These are phyloP conservation scores for Pythium plurisporium DNA, from an alignment of 352 stramenopile species.

Conservation along the genomic window DNA sequence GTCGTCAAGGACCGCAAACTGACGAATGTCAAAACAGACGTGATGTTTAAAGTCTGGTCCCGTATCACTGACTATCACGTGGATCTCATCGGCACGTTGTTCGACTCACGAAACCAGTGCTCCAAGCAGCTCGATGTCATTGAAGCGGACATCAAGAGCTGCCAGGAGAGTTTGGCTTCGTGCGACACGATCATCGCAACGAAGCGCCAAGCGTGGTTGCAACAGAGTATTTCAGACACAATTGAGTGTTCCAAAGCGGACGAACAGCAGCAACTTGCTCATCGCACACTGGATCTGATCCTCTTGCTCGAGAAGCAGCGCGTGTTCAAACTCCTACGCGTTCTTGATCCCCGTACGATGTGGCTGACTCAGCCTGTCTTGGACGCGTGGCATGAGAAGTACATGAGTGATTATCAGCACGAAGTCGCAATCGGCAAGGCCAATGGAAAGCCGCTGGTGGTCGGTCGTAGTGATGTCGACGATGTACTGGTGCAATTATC, in stretches of 20 bases:
- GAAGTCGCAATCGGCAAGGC: background rate
- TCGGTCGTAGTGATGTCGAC: constrained; percentile 13
- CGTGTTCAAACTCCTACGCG: constrained; percentile 23
- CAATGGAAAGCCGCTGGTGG: background rate
- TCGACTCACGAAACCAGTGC: constrained; percentile 23
- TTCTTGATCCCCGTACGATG: constrained; percentile 21
- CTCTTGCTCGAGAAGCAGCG: constrained; percentile 20
- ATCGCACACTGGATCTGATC: constrained; percentile 22
- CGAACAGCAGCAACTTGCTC: constrained; percentile 24
- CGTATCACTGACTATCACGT: constrained; percentile 32
- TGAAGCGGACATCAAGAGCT: constrained; percentile 18
- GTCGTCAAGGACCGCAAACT: constrained; percentile 19
- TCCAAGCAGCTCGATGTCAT: constrained; percentile 22
- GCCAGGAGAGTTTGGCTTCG: constrained; percentile 6
- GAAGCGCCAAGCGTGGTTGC: constrained; percentile 23
- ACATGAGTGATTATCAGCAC: background rate
- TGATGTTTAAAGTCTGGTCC: constrained; percentile 33
- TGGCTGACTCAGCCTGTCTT: constrained; percentile 20
- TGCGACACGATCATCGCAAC: constrained; percentile 10
- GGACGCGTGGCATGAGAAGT: background rate
- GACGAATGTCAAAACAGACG: constrained; percentile 34
- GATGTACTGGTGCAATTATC: constrained; percentile 31
- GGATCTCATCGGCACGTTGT: constrained; percentile 23
- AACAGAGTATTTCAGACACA: constrained; percentile 26
- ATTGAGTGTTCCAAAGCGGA: constrained; percentile 20